phyloP scores from a whole-genome alignment of 805 yeast genomes.

The Wickerhamomyces chaumierensis region DNA sequence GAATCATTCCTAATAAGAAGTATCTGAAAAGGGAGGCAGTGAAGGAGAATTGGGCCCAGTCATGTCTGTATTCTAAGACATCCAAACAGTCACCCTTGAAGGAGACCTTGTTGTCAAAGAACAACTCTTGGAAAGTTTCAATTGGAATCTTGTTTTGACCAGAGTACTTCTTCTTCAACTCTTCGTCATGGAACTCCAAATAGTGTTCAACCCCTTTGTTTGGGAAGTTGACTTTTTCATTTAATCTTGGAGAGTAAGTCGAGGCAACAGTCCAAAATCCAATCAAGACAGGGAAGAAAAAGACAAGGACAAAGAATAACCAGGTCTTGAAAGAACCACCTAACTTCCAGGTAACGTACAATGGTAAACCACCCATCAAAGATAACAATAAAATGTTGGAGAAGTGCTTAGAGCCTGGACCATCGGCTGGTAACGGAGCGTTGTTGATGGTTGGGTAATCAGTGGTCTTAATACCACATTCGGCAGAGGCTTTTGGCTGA shows the following conservation, averaged over 20 bases:
- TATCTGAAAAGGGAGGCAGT: slow-evolving; percentile 67
- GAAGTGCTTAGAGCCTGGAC: slow-evolving; percentile 74
- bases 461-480: neutral
- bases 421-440: slow-evolving; percentile 86
- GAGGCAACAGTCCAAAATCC: slow-evolving; percentile 76
- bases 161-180: slow-evolving; percentile 51
- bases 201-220: slow-evolving; percentile 69
- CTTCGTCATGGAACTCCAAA: slow-evolving; percentile 70
- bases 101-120: slow-evolving; percentile 71
- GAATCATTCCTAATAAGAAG: slow-evolving; percentile 80
- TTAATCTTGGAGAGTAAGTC: slow-evolving; percentile 68
- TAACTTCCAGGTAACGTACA: slow-evolving; percentile 46
- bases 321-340: slow-evolving; percentile 65
- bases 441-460: slow-evolving; percentile 63
- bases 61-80: slow-evolving; percentile 77
- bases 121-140: slow-evolving; percentile 86
- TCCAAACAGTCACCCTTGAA: slow-evolving; percentile 86
- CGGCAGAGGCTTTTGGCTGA: neutral
- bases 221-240: slow-evolving; percentile 68
- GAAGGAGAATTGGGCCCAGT: slow-evolving; percentile 79
- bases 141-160: slow-evolving; percentile 77
- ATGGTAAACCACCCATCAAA: slow-evolving; percentile 47
- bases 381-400: slow-evolving; percentile 44
- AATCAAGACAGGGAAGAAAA: slow-evolving; percentile 62
- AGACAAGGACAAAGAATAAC: slow-evolving; percentile 43